A percentile compares a stretch with the other conserved stretches of the same genome.
phyloP scores from a whole-genome alignment of 208 protist species.

The Acanthamoeba divionensis region DNA sequence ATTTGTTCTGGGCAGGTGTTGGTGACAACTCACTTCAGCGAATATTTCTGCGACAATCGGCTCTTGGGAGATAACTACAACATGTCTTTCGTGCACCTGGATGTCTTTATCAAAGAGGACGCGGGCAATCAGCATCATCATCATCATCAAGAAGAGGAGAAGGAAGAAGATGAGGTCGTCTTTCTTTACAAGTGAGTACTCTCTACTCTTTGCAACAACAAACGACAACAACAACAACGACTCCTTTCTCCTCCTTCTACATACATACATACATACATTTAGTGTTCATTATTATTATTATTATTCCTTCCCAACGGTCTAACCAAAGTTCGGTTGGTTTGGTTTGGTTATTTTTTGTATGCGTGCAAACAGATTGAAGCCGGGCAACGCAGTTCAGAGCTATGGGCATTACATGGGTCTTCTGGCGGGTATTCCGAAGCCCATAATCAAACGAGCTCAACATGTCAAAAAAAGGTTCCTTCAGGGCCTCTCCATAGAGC shows the following conservation, averaged over 20 bases:
- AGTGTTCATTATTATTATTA: too few species aligned
- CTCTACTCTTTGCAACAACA: neutral
- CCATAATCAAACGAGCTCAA: neutral
- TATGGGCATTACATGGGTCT: neutral
- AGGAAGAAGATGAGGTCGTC: neutral
- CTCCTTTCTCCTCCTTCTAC: neutral
- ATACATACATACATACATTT: too few species aligned
- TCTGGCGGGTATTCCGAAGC: neutral
- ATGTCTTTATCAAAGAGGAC: slow-evolving; percentile 15
- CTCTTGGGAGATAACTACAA: neutral
- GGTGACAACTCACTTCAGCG: slow-evolving; percentile 9
- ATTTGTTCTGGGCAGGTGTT: too few species aligned
- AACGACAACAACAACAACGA: neutral
- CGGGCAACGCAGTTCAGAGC: neutral
- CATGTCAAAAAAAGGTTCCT: neutral
- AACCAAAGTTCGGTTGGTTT: neutral
- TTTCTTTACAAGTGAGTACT: slow-evolving; percentile 28
- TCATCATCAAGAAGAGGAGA: too few species aligned
- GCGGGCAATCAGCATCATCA: too few species aligned
- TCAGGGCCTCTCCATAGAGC: neutral
- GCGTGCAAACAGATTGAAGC: neutral
- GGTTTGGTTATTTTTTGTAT: neutral
- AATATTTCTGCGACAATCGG: neutral
- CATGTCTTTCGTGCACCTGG: slow-evolving; percentile 13
- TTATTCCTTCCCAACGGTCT: neutral